Evolutionary conservation across 164 flowering plant species (phyloP).

Genomic region (Aristolochia californica): DNA sequence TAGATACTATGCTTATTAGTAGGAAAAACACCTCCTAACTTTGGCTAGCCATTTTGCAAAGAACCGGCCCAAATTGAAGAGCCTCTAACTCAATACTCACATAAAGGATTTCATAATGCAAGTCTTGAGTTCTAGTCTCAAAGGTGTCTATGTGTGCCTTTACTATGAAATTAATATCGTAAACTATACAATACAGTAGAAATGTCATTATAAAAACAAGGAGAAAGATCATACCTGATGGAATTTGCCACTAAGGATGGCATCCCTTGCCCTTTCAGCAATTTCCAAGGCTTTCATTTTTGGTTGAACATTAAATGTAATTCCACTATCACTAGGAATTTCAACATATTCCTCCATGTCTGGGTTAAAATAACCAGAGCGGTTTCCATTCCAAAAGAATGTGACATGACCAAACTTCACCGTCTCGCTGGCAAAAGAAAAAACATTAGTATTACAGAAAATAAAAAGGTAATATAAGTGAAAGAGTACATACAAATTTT

Average conservation of each 20-base stretch:
- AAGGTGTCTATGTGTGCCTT: no score
- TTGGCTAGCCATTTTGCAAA: no score
- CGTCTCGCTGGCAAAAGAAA: conserved; percentile 59
- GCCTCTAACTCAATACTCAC: no score
- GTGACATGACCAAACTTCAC: conserved; percentile 99
- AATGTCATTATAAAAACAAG: neutral
- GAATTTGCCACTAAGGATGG: conserved; percentile 74
- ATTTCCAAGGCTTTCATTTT: conserved; percentile 96
- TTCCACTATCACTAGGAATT: conserved; percentile 90
- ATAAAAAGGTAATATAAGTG: neutral
- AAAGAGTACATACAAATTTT: no score
- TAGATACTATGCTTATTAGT: no score
- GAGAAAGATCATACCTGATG: conserved; percentile 48
- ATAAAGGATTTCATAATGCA: no score
- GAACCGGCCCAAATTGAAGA: no score
- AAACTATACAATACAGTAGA: no score
- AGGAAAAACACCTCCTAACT: no score
- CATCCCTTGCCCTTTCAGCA: conserved; percentile 90
- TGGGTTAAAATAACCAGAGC: conserved; percentile 75
- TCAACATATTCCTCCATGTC: conserved; percentile 94
- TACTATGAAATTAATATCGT: no score
- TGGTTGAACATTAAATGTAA: conserved; percentile 83
- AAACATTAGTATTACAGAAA: neutral
- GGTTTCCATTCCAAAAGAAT: conserved; percentile 98
- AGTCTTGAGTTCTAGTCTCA: no score